Base-by-base conservation (phyloP, 2,329 filamentous ascomycete species). In the Aureobasidium melanogenum region DNA sequence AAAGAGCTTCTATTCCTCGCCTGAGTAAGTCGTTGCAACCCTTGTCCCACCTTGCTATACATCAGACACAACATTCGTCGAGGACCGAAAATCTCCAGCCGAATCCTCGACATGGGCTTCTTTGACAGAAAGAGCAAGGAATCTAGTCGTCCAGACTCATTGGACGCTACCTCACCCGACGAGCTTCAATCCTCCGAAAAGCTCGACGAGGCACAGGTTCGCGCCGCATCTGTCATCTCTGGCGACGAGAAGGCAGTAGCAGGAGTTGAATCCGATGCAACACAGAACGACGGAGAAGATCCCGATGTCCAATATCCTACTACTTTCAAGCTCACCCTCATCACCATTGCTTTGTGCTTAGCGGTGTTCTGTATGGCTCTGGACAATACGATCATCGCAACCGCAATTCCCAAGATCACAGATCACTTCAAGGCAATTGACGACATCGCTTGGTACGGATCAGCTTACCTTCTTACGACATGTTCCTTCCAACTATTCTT, bases 381-480 rank as follows among this genome's bases (percentile, higher is more conserved):
- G 34, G 67, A 71, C 59, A 66, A 69, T 63, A 73, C 69, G 2
- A 75, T 74, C 48, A 69, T 73, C 34, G 69, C 71, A 10, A 73
- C 71, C 3, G 66, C 64, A 7, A 67, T 56, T 12, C 77, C 63
- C 22, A 61, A 63, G 14, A 67, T 67, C 24, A 66, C 65, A 5
- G 65, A 67, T 48, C 63, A 67, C 28, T 67, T 67, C 51, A 57
- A 64, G n/a, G 54, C 64, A 24, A 66, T 66, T 51, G 62, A 65
- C 55, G 66, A 67, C 26, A 60, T 67, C 14, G 66, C 65, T 22
- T 67, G 66, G 66, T 67, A 67, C 43, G 67, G 73, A 30, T 74
- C 72, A 39, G 69, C 75, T 2, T 77, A 78, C 63, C 67, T 79
- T 10, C 66, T 80, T n/a, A 77, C 76, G 0, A 73, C 70, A 5